These are phyloP conservation scores for Boletellus sp. DNA, from an alignment of 1,284 basidiomycete species.

Conservation along the genomic window DNA sequence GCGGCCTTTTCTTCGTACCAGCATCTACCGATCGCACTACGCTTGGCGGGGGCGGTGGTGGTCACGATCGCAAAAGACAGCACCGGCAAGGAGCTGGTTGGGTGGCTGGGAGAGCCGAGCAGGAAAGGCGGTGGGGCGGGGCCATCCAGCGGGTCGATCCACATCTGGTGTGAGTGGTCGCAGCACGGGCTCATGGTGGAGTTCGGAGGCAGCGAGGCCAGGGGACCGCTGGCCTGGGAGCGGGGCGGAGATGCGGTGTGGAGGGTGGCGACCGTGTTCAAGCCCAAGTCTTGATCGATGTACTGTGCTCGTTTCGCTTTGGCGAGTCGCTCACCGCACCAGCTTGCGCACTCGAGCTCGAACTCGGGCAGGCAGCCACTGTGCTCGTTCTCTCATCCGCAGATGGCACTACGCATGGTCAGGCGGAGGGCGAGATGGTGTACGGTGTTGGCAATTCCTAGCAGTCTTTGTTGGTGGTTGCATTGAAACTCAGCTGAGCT, in stretches of 20 bases:
- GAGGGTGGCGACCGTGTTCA: constrained; percentile 70
- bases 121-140: constrained; percentile 84
- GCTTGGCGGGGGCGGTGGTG: constrained; percentile 38
- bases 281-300: constrained; percentile 22
- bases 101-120: constrained; percentile 73
- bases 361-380: no score
- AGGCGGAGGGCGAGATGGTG: no score
- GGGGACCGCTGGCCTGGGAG: constrained; percentile 82
- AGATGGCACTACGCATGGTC: no score
- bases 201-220: constrained; percentile 72
- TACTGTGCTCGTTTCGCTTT: no score
- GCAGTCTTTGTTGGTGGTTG: no score
- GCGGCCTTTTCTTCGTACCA: constrained; percentile 55
- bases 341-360: no score
- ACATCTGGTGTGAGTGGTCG: constrained; percentile 91
- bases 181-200: constrained; percentile 77
- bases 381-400: no score
- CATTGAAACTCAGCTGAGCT: no score
- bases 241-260: constrained; percentile 75
- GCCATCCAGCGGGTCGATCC: constrained; percentile 78
- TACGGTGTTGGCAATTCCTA: no score
- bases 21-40: constrained; percentile 44
- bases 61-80: constrained; percentile 50
- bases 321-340: no score
- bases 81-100: constrained; percentile 75